Conservation (phyloP, 768 basidiomycete genomes). For the Kwoniella pini region DNA sequence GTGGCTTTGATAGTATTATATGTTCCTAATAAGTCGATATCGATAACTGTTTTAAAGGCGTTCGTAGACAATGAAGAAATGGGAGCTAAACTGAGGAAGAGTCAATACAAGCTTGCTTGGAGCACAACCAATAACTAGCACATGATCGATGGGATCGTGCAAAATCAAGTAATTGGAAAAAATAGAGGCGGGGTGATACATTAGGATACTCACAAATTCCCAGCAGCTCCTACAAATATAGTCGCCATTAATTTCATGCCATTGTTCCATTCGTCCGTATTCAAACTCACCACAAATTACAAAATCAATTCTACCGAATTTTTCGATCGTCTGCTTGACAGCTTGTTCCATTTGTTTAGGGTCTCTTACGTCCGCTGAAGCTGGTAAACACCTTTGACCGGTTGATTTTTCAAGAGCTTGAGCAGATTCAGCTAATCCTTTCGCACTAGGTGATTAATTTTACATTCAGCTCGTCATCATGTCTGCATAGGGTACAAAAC, state of each 20-base stretch:
- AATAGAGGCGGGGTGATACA: too few species aligned
- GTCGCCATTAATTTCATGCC: too few species aligned
- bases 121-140: too few species aligned
- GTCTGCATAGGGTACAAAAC: background rate
- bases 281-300: conserved; percentile 89
- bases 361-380: conserved; percentile 79
- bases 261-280: too few species aligned
- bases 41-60: conserved; percentile 87
- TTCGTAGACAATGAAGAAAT: conserved; percentile 81
- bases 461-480: background rate
- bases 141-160: too few species aligned
- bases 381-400: conserved; percentile 68
- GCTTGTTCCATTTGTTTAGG: conserved; percentile 72
- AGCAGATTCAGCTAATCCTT: conserved; percentile 70
- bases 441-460: conserved; percentile 59
- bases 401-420: conserved; percentile 70
- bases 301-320: conserved; percentile 86
- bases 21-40: conserved; percentile 91
- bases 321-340: conserved; percentile 70
- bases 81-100: conserved; percentile 64
- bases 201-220: conserved; percentile 80
- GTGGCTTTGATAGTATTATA: conserved; percentile 95
- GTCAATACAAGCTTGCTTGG: background rate
- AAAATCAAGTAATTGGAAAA: too few species aligned
- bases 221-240: conserved; percentile 75